Evolutionary conservation across 495 filamentous ascomycete species (phyloP).

Genomic region (Poronia punctata): DNA sequence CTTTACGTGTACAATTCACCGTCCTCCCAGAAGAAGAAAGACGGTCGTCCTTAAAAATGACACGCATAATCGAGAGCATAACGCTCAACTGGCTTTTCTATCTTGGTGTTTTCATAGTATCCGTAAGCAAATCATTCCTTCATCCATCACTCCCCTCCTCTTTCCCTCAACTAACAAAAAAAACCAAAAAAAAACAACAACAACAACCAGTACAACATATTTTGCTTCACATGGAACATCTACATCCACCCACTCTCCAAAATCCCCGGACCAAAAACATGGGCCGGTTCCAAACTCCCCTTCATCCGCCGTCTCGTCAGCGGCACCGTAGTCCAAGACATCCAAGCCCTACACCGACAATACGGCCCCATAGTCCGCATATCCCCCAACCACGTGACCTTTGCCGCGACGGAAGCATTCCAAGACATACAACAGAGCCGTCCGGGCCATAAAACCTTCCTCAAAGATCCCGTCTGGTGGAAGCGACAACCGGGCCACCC

Average conservation of each 20-base stretch:
- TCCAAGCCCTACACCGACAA: conserved; percentile 31
- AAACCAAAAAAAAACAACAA: no score
- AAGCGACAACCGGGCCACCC: conserved; percentile 10
- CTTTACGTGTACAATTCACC: no score
- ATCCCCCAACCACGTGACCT: conserved; percentile 47
- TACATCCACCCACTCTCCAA: conserved; percentile 36
- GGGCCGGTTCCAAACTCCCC: conserved; percentile 37
- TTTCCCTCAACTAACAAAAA: no score
- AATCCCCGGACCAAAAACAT: conserved; percentile 41
- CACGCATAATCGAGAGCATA: no score
- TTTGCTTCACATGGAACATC: no score
- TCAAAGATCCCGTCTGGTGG: conserved; percentile 31
- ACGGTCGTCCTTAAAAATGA: no score
- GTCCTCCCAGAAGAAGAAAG: no score
- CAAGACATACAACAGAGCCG: conserved; percentile 39
- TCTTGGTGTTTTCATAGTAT: no score
- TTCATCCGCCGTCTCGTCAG: conserved; percentile 10
- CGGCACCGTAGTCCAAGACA: conserved; percentile 13
- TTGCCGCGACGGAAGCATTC: conserved; percentile 13
- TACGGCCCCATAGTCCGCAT: conserved; percentile 50
- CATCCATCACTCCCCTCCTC: no score
- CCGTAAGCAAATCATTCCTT: no score
- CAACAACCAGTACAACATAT: no score
- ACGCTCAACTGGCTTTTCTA: no score
- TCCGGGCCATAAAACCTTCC: conserved; percentile 15